These are phyloP conservation scores for Penicillium sp. DNA, from an alignment of 2,329 filamentous ascomycete genomes.

Conservation along the genomic window DNA sequence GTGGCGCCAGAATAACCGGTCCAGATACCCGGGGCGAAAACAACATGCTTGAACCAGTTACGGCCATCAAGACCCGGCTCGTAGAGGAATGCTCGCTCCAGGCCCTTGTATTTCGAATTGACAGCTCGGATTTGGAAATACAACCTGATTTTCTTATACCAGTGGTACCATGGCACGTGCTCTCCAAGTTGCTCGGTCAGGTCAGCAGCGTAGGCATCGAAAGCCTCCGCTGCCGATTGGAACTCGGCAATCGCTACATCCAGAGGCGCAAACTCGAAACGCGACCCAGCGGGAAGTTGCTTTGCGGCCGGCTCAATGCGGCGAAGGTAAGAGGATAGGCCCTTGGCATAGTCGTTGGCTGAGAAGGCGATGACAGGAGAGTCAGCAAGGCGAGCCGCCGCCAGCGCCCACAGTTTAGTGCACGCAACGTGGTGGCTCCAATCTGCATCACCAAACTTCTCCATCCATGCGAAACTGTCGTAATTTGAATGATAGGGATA, in stretches of 20 bases:
- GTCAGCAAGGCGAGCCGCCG: slow-evolving; percentile 63
- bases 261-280: slow-evolving; percentile 48
- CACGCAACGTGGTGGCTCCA: slow-evolving; percentile 63
- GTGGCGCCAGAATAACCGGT: slow-evolving; percentile 81
- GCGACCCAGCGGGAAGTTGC: slow-evolving; percentile 22
- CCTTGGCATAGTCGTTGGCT: slow-evolving; percentile 63
- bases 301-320: slow-evolving; percentile 28
- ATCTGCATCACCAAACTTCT: slow-evolving; percentile 67
- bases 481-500: slow-evolving; percentile 85
- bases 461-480: slow-evolving; percentile 83
- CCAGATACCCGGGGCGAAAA: slow-evolving; percentile 89
- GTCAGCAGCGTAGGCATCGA: slow-evolving; percentile 53
- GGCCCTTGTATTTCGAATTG: slow-evolving; percentile 79
- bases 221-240: slow-evolving; percentile 47
- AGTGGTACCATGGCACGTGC: slow-evolving; percentile 75
- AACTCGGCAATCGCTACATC: slow-evolving; percentile 53
- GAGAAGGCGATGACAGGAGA: slow-evolving; percentile 64
- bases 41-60: slow-evolving; percentile 90
- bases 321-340: slow-evolving; percentile 50
- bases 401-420: slow-evolving; percentile 64
- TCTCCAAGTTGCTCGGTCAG: slow-evolving; percentile 52
- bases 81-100: slow-evolving; percentile 81
- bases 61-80: slow-evolving; percentile 73
- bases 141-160: slow-evolving; percentile 66
- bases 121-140: slow-evolving; percentile 63